Base-by-base conservation (phyloP, 257 asterid species). In the Leonotis leonurus region DNA sequence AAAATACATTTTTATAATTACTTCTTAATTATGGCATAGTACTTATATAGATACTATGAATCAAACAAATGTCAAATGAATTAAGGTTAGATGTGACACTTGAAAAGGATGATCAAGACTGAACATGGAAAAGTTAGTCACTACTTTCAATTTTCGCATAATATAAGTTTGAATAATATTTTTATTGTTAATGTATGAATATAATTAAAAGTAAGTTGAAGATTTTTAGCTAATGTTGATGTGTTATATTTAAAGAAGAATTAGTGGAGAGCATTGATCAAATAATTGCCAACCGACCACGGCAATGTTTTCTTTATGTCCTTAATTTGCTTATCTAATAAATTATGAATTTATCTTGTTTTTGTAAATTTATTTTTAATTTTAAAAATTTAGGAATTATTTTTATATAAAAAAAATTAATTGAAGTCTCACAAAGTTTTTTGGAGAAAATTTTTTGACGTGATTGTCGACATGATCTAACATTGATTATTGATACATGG, bases 281-380 rank as follows among this genome's bases (percentile, higher is more conserved):
- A 61, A 72, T 46, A 14, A 32, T 43, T 27, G 36, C 70, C 57
- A 62, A 43, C 83, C 79, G 83, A 67, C 83, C 83, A 70, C 76
- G 82, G 24, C 75, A 71, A 67, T 60, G 17, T 46, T 16, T 33
- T 8, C 6, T 21, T 24, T n/a, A n/a, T n/a, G n/a, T n/a, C n/a
- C n/a, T n/a, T n/a, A 22, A 40, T 14, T 40, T 40, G 20, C n/a
- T n/a, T 39, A 39, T n/a, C 3, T 0, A 41, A 41, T 1, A 3
- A 41, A 41, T 41, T 2, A 1, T 44, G 18, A 17, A 6, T 43
- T 1, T 12, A 16, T 44, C 25, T 44, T 20, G 3, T 14, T n/a
- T n/a, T n/a, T n/a, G n/a, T n/a, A n/a, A n/a, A n/a, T n/a, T n/a
- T n/a, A n/a, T n/a, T n/a, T n/a, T n/a, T n/a, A n/a, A n/a, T n/a